Evolutionary conservation across 1,284 basidiomycete species (phyloP), one percentile per base, ranked within the genome.

Genomic region (Phylloporus sp.): DNA sequence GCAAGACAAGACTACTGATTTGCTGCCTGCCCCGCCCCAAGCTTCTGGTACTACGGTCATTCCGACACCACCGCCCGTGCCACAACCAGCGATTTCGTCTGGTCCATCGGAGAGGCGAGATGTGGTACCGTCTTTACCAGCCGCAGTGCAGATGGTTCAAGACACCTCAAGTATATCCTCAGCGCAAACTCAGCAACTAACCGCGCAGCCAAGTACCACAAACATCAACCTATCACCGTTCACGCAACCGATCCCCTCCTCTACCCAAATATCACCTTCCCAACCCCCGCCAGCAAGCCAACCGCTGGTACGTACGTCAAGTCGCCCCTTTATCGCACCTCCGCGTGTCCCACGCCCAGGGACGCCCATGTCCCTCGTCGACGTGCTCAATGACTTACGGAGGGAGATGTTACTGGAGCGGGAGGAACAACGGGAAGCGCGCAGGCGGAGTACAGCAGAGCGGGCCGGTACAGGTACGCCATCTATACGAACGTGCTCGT

Each of bases 301-400:
- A 24, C 50, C 66, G 22, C 15, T 49, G 3, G n/a, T 53, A 17
- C 55, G 46, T 2, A 54, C 65, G 15, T 62, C 62, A 4, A 60
- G 63, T 37, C 60, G 54, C 1, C 68, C 62, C 6, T 34, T 64
- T 40, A 73, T 76, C 39, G 62, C 63, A 11, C 74, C 75, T 18
- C 69, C 75, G 4, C 75, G 69, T n/a, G 7, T 69, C 3, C 72
- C 73, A 15, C 56, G 55, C 3, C 58, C 66, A 15, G 51, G 39
- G 18, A 37, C 63, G 24, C 67, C 65, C 6, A 63, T 70, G 65
- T 64, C 72, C 3, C 56, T 73, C 17, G 63, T 62, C 5, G 72
- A 76, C 0, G 57, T 24, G 26, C 62, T 73, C 26, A 76, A 76
- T 29, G 60, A 59, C 8, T 37, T 74, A n/a, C 67, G 71, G 6